Evolutionary conservation across 2,329 filamentous ascomycete species (phyloP), one percentile per base, ranked within the genome.

Genomic region (Fusarium temperatum): DNA sequence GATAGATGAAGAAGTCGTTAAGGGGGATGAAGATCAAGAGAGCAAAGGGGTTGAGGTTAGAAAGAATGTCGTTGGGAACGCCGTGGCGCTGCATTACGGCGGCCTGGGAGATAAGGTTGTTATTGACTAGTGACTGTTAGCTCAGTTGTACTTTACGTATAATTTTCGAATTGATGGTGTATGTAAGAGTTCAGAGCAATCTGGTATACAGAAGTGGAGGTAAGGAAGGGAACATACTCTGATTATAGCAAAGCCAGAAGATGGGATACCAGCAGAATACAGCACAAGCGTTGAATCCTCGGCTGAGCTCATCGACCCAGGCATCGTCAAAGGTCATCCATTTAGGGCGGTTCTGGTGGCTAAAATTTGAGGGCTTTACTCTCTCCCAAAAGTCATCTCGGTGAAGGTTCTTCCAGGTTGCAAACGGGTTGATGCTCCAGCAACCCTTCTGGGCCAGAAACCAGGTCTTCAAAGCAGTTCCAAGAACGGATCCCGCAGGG

Each of bases 281-380:
- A 48, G 88, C 85, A 80, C 91, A 93, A 22, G 91, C 91, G 62
- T 87, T 85, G 72, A 93, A 86, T 14, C 92, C 92, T 82, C 93
- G 90, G 48, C 86, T 86, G 35, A 94, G 87, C 79, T 94, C 92
- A 78, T 94, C 92, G 42, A 95, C 92, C 92, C 92, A 95, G 26
- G 88, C 89, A 74, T 95, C 93, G 72, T 95, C 92, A 76, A 94
- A 94, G 6, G 88, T 92, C 91, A 95, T 95, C 91, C 92, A 94
- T 2, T 76, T 74, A 0, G 90, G 92, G 42, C 89, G 89, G 55
- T 83, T 82, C 26, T 82, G 83, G 47, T 86, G 83, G 28, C 85
- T 84, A 44, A 93, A 87, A n/a, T 83, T 83, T 73, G 89, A 92
- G 2, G 92, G 93, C 85, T 93, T 94, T 67, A 91, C 90, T 14